Conservation (phyloP, 176 grass and related monocot genomes). For the Saccharum officinarum region DNA sequence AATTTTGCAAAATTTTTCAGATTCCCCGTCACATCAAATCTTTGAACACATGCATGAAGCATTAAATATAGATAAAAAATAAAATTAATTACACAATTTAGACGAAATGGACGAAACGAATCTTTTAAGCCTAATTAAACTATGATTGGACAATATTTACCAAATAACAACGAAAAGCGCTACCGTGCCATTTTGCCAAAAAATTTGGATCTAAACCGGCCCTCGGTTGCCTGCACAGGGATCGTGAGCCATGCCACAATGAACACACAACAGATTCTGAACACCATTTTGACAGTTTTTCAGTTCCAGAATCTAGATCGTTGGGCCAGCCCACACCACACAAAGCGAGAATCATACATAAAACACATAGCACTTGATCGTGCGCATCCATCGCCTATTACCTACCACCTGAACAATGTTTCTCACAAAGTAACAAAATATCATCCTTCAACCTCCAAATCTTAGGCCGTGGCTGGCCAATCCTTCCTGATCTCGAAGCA, state of each 20-base stretch:
- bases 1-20: no score
- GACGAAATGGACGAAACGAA: no score
- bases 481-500: conserved; percentile 58
- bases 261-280: neutral
- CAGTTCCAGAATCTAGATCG: neutral
- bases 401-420: neutral
- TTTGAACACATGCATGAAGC: no score
- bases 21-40: no score
- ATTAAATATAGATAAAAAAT: no score
- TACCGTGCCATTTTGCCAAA: no score
- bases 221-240: neutral
- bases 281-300: neutral
- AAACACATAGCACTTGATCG: neutral
- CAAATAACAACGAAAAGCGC: no score
- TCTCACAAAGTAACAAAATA: neutral
- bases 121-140: no score
- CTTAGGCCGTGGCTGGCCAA: conserved; percentile 20
- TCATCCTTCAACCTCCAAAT: neutral
- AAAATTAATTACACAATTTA: no score
- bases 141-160: no score
- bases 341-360: neutral
- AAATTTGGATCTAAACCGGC: no score
- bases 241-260: neutral
- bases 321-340: neutral
- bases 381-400: neutral